Base-by-base conservation (phyloP, 331 rosid genomes). In the Acacia concinna region DNA sequence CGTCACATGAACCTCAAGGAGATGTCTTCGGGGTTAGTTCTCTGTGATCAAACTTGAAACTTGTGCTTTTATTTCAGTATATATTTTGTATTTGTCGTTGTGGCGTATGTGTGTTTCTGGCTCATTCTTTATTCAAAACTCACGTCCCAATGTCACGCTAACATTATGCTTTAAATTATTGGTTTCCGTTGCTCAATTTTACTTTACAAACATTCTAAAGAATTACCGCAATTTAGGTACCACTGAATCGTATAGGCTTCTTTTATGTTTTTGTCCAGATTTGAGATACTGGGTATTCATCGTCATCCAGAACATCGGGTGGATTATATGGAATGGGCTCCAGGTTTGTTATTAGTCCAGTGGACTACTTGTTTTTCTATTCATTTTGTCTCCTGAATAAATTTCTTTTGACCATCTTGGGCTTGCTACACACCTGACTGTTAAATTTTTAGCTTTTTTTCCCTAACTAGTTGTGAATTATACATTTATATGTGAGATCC, bases 261-360 rank as follows among this genome's bases (percentile, higher is more conserved):
- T 71, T 67, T 60, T 72, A 73, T 80, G 75, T 65, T 76, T 84
- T 71, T 79, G 40, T 86, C 46, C 64, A 95, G 99, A 59, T 95
- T 78, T 88, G 95, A 91, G 88, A 79, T 95, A 76, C 35, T 95
- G 87, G 99, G 99, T 62, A 78, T 95, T 93, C 99, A 93, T 85
- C 97, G 99, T 68, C 99, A 95, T 85, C 89, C 96, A 54, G 98
- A 95, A 81, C 99, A 89, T 78, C 89, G 98, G 40, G 98, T 81
- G 52, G 99, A 95, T 83, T 95, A 89, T 78, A 86, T 95, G 97
- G 99, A 95, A 76, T 93, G 99, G 99, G 99, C 99, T 83, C 99
- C 99, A 88, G 98, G 97, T 94, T 89, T 81, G 91, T 77, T 72
- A 51, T 68, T 46, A 59, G 81, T 41, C 74, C 43, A 38, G 60